Evolutionary conservation across 352 stramenopile genomes (phyloP).

Genomic region (Phytophthora litchii): DNA sequence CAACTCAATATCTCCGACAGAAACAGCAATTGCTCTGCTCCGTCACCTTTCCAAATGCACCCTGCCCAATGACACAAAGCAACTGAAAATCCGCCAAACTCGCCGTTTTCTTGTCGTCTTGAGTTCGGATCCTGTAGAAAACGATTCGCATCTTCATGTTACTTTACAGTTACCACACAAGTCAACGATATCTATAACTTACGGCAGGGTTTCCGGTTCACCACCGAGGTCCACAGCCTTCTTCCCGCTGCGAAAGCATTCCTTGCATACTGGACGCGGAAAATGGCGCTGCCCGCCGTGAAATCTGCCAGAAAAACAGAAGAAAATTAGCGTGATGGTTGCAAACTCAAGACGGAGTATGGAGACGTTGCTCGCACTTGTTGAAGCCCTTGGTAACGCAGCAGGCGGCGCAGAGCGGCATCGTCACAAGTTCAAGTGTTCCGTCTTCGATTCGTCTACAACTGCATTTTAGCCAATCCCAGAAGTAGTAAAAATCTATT

Average conservation of each 20-base stretch:
- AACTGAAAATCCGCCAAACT: conserved; percentile 96
- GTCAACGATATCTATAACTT: neutral
- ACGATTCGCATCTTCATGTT: neutral
- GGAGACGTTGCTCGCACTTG: conserved; percentile 43
- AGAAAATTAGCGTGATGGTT: conserved; percentile 8
- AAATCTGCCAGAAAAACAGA: conserved; percentile 45
- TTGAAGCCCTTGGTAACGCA: conserved; percentile 79
- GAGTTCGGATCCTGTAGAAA: conserved; percentile 27
- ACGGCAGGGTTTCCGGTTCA: conserved; percentile 38
- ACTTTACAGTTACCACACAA: conserved; percentile 1
- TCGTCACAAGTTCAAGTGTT: conserved; percentile 34
- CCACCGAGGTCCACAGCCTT: conserved; percentile 38
- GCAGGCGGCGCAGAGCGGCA: conserved; percentile 80
- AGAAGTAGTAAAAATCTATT: neutral
- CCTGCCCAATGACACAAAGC: conserved; percentile 95
- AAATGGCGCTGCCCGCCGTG: conserved; percentile 57
- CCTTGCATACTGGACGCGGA: conserved; percentile 69
- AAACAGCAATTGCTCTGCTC: neutral
- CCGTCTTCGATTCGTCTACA: conserved; percentile 16
- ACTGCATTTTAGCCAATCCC: conserved; percentile 36
- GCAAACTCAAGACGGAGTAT: neutral
- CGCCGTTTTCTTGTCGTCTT: conserved; percentile 47
- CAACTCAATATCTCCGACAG: neutral
- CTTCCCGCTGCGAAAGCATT: conserved; percentile 68
- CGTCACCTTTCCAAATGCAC: conserved; percentile 71